Conservation (phyloP, 257 asterid genomes). For the Verbena officinalis region DNA sequence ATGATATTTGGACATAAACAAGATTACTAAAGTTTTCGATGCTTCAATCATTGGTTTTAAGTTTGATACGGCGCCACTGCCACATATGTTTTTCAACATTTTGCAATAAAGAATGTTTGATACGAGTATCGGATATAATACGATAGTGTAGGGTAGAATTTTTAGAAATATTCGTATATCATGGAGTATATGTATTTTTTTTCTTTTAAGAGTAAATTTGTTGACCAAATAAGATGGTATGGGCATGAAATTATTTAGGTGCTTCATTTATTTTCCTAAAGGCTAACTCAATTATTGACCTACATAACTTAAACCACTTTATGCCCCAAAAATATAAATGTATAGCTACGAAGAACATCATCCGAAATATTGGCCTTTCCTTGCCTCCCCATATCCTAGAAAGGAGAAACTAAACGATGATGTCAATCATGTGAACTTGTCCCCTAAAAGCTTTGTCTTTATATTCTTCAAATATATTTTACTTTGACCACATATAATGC, state of each 20-base stretch:
- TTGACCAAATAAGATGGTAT: not conserved
- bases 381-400: not conserved
- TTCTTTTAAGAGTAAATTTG: slow-evolving; percentile 1
- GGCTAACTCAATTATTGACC: slow-evolving; percentile 17
- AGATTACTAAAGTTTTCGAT: no score
- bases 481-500: no score
- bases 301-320: not conserved
- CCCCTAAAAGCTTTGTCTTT: not conserved
- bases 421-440: slow-evolving; percentile 3
- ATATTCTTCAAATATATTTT: no score
- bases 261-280: not conserved
- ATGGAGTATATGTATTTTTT: no score
- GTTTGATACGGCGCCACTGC: no score
- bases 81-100: no score
- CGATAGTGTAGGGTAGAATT: no score
- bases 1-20: no score
- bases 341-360: not conserved
- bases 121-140: no score
- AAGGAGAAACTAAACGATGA: not conserved
- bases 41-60: not conserved
- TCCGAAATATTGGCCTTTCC: not conserved
- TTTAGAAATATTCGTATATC: no score
- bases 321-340: not conserved
- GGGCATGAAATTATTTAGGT: not conserved
- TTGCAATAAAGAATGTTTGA: no score